These are phyloP conservation scores for Neophaeococcomyces aloes DNA, from an alignment of 2,329 filamentous ascomycete genomes.

Conservation along the genomic window DNA sequence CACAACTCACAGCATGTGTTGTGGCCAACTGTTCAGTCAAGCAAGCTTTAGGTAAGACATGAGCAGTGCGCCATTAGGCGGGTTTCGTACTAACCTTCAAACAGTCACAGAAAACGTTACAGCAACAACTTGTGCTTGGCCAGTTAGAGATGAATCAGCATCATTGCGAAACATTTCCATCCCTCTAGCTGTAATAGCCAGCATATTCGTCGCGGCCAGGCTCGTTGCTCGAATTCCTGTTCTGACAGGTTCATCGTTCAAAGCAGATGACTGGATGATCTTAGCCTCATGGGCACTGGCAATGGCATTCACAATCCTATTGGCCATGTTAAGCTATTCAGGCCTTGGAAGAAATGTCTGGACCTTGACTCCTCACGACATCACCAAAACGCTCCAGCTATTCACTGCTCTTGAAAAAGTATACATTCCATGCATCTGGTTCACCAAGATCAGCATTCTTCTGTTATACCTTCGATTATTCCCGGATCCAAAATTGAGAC, in stretches of 20 bases:
- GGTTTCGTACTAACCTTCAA: background rate
- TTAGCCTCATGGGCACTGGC: background rate
- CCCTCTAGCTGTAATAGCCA: slow-evolving; percentile 26
- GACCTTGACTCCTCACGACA: slow-evolving; percentile 33
- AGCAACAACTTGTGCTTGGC: slow-evolving; percentile 29
- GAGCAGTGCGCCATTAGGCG: slow-evolving; percentile 3
- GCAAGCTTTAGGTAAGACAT: slow-evolving; percentile 27
- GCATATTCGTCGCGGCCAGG: slow-evolving; percentile 25
- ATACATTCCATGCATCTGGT: slow-evolving; percentile 38
- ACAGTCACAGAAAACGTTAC: slow-evolving; percentile 35
- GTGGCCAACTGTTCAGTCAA: slow-evolving; percentile 27
- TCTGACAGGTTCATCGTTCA: slow-evolving; percentile 28
- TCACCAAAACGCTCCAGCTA: slow-evolving; percentile 33
- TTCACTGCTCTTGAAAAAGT: slow-evolving; percentile 21
- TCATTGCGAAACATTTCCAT: slow-evolving; percentile 23
- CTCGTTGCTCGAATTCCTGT: slow-evolving; percentile 29
- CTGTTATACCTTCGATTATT: slow-evolving; percentile 36
- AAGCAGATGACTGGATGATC: slow-evolving; percentile 33
- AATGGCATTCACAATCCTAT: background rate
- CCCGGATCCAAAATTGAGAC: slow-evolving; percentile 23
- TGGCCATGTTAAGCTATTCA: slow-evolving; percentile 23
- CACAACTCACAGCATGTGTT: slow-evolving; percentile 28
- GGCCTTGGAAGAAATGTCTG: slow-evolving; percentile 39
- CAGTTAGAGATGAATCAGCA: slow-evolving; percentile 25
- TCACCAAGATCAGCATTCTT: slow-evolving; percentile 29